Percentiles rank a stretch among this genome's conserved stretches.
Evolutionary conservation across 2,329 filamentous ascomycete genomes (phyloP).

Genomic region (Aspergillus quadricinctus): DNA sequence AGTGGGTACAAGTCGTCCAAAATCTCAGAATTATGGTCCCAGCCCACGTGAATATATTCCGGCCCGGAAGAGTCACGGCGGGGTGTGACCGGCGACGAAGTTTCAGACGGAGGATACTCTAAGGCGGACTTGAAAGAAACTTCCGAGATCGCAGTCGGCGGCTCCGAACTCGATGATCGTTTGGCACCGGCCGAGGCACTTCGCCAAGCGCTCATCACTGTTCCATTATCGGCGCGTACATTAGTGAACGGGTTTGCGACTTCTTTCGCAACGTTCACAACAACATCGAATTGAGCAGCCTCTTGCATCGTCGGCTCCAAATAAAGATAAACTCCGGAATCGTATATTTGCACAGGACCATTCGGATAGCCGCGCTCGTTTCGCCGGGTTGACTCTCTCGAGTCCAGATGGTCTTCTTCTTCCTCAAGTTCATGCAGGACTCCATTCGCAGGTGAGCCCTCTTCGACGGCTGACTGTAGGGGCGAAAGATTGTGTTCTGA

Average conservation of each 20-base stretch:
- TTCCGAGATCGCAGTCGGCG: conserved; percentile 43
- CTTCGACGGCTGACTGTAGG: conserved; percentile 23
- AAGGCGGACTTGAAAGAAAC: conserved; percentile 48
- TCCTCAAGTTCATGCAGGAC: conserved; percentile 48
- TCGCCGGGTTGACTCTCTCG: conserved; percentile 57
- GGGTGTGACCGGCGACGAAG: conserved; percentile 26
- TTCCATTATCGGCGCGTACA: conserved; percentile 29
- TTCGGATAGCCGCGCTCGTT: conserved; percentile 61
- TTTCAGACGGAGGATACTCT: conserved; percentile 34
- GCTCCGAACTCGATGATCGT: conserved; percentile 35
- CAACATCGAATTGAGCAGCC: conserved; percentile 57
- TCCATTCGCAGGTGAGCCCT: conserved; percentile 21
- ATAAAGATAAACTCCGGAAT: conserved; percentile 58
- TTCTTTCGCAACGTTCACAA: conserved; percentile 63
- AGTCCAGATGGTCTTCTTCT: conserved; percentile 43
- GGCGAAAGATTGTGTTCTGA: conserved; percentile 29
- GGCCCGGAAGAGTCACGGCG: conserved; percentile 41
- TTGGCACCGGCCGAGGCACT: conserved; percentile 40
- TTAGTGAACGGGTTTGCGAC: conserved; percentile 55
- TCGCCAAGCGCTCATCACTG: conserved; percentile 44
- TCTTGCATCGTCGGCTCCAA: conserved; percentile 59
- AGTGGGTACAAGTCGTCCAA: conserved; percentile 57
- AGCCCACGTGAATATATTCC: conserved; percentile 62
- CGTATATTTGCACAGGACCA: conserved; percentile 61
- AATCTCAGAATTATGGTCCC: conserved; percentile 66